A percentile compares a stretch with the other conserved stretches of the same genome.
These are phyloP conservation scores for Miscanthus sacchariflorus DNA, from an alignment of 202 grass and related monocot species.

Conservation along the genomic window DNA sequence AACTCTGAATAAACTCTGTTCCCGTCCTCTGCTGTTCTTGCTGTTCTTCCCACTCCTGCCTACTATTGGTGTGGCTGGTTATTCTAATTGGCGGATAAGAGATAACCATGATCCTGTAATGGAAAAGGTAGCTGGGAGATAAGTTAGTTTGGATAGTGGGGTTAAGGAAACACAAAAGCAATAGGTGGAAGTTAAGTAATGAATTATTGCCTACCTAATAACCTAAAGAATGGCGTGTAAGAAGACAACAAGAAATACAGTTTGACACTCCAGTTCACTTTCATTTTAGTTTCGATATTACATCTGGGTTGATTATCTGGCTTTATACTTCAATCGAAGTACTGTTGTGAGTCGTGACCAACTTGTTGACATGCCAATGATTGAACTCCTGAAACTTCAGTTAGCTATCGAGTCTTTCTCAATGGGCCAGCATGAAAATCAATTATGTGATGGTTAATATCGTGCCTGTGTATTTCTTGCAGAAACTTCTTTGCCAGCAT, in stretches of 20 bases:
- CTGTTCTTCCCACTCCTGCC: too few relatives aligned
- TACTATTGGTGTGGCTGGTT: not conserved
- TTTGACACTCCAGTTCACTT: slow-evolving; percentile 39
- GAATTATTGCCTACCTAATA: slow-evolving; percentile 37
- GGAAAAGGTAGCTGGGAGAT: slow-evolving; percentile 17
- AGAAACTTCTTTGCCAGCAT: slow-evolving; percentile 96
- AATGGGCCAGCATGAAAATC: slow-evolving; percentile 38
- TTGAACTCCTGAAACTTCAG: slow-evolving; percentile 47
- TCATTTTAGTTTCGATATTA: slow-evolving; percentile 38
- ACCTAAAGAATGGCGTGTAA: slow-evolving; percentile 36
- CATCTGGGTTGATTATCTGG: slow-evolving; percentile 33
- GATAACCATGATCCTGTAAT: slow-evolving; percentile 31
- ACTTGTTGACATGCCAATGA: slow-evolving; percentile 25
- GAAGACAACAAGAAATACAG: slow-evolving; percentile 15
- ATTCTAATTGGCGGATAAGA: slow-evolving; percentile 28
- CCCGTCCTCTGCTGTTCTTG: too few relatives aligned
- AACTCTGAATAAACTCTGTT: too few relatives aligned
- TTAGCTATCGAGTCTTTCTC: slow-evolving; percentile 41
- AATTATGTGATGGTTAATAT: slow-evolving; percentile 29
- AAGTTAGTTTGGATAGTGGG: not conserved
- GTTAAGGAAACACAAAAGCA: slow-evolving; percentile 26
- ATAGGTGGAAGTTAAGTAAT: slow-evolving; percentile 32
- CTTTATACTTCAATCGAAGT: slow-evolving; percentile 31
- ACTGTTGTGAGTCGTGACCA: not conserved
- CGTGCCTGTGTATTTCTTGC: slow-evolving; percentile 56